Evolutionary conservation across 345 rosid species (phyloP), one percentile per base, ranked within the genome.

Genomic region (Reutealis trisperma): DNA sequence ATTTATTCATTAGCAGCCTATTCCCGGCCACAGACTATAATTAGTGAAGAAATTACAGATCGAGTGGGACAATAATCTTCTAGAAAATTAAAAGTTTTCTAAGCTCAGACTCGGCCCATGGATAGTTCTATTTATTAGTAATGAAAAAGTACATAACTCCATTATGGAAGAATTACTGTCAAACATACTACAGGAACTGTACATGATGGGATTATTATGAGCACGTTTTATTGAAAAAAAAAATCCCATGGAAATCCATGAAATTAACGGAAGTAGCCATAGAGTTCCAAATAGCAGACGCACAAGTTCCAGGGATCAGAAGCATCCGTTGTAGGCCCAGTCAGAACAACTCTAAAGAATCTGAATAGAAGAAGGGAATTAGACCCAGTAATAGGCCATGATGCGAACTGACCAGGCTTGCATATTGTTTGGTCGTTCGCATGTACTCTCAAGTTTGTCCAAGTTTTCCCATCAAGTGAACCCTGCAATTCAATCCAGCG

Each of bases 211-310:
- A 66, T 30, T 2, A 16, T 25, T 8, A 59, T 3, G 66, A 41
- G 59, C 19, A 9, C 5, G 16, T 22, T 3, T 16, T 74, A 42
- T n/a, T 42, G 4, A 14, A 13, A 9, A 57, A 4, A 19, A 34
- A 5, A 41, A 13, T 21, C 5, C 5, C 32, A 61, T 8, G 30
- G 19, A 1, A 66, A 34, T 27, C 52, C 74, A 13, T 65, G 13
- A 32, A 34, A 68, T 80, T 74, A 89, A 63, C 81, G 97, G 62
- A 91, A 89, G 88, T 79, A 92, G 78, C 98, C 99, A 32, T 96
- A 96, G 77, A 93, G 91, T 85, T 93, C 98, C 82, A 93, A 72
- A 88, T 86, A 91, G 88, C 99, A 94, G 71, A 96, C 89, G 90
- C 93, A 89, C 75, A 93, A 84, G 82, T 84, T 94, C 97, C 92